phyloP scores from a whole-genome alignment of 1,139 yeast genomes.

The Yamadazyma sp. region DNA sequence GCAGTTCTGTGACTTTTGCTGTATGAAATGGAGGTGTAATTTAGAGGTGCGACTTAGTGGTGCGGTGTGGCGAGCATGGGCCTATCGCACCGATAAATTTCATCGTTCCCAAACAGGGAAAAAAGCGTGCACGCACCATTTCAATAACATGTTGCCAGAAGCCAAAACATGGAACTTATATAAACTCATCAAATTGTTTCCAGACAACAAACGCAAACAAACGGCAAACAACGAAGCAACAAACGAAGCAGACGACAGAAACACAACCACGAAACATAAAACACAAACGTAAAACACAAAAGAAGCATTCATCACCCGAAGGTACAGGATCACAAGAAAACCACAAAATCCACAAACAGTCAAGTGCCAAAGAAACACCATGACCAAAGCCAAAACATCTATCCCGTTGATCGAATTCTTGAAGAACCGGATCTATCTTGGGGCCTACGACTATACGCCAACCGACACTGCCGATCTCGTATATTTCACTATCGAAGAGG shows the following conservation, averaged over 20 bases:
- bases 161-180: slow-evolving; percentile 3
- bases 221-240: slow-evolving; percentile 6
- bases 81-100: not conserved
- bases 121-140: slow-evolving; percentile 1
- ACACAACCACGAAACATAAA: too few relatives aligned
- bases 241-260: too few relatives aligned
- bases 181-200: slow-evolving; percentile 1
- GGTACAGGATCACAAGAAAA: slow-evolving; percentile 7
- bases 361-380: not conserved
- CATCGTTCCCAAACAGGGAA: not conserved
- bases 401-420: slow-evolving; percentile 47
- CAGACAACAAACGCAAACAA: slow-evolving; percentile 6
- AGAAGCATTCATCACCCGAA: slow-evolving; percentile 3
- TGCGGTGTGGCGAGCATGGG: too few relatives aligned
- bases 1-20: too few relatives aligned
- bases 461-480: slow-evolving; percentile 73
- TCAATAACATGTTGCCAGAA: slow-evolving; percentile 5
- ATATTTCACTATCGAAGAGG: slow-evolving; percentile 89
- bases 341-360: not conserved
- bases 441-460: slow-evolving; percentile 83
- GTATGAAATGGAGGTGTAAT: too few relatives aligned
- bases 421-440: slow-evolving; percentile 77
- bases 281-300: too few relatives aligned
- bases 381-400: slow-evolving; percentile 1
- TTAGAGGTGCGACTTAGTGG: too few relatives aligned